Evolutionary conservation across 2,329 filamentous ascomycete genomes (phyloP).

Genomic region (Leptographium lundbergii): DNA sequence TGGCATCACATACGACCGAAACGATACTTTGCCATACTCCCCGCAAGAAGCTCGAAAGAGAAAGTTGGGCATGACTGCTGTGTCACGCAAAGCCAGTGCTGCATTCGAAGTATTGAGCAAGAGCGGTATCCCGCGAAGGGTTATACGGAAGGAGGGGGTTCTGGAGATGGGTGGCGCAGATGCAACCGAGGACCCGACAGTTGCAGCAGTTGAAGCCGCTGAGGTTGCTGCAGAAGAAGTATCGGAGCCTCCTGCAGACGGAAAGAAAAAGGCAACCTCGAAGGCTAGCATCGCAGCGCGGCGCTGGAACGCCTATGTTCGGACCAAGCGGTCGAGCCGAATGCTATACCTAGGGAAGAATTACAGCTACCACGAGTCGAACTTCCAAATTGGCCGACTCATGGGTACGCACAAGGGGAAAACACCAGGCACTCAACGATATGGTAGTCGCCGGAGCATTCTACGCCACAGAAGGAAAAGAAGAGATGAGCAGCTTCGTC

Average conservation of each 20-base stretch:
- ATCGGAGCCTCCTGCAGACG: constrained; percentile 1
- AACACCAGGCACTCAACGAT: constrained; percentile 29
- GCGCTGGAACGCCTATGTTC: constrained; percentile 13
- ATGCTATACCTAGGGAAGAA: constrained; percentile 17
- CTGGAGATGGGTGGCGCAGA: constrained; percentile 4
- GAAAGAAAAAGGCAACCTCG: background rate
- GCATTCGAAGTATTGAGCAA: constrained; percentile 20
- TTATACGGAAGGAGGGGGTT: constrained; percentile 17
- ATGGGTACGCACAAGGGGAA: constrained; percentile 36
- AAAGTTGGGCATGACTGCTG: constrained; percentile 58
- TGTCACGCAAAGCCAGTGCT: constrained; percentile 23
- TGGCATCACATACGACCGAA: constrained; percentile 76
- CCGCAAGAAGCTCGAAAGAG: constrained; percentile 61
- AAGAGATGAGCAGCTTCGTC: constrained; percentile 7
- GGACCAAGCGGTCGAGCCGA: constrained; percentile 11
- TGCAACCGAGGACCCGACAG: background rate
- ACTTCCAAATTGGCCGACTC: constrained; percentile 44
- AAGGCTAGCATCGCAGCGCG: constrained; percentile 8
- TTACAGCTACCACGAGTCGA: constrained; percentile 49
- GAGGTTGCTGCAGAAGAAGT: background rate
- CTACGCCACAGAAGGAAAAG: constrained; percentile 21
- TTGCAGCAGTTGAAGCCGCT: constrained; percentile 2
- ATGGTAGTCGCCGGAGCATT: constrained; percentile 36
- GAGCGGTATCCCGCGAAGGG: constrained; percentile 21
- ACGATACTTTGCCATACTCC: constrained; percentile 67